A percentile compares a stretch with the other conserved stretches of the same genome.
phyloP scores from a whole-genome alignment of 306 rosid genomes.

The Mimosa bimucronata region DNA sequence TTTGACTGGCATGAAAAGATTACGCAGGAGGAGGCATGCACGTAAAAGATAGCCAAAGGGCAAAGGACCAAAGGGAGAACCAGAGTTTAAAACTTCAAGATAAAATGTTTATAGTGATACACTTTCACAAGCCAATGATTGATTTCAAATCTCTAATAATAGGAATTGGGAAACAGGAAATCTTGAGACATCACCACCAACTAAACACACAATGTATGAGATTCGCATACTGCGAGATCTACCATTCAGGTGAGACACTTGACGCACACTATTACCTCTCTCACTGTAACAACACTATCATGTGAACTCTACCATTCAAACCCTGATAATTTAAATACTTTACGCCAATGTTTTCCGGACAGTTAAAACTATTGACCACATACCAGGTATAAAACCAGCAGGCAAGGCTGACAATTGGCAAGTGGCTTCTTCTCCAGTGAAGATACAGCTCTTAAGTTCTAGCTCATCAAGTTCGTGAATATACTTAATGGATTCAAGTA shows the following conservation, averaged over 20 bases:
- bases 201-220: not conserved
- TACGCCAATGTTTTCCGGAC: conserved; percentile 14
- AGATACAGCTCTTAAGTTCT: conserved; percentile 53
- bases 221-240: not conserved
- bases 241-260: not conserved
- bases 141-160: conserved; percentile 8
- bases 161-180: not conserved
- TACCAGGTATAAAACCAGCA: conserved; percentile 76
- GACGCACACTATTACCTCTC: not conserved
- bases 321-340: not conserved
- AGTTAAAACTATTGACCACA: not conserved
- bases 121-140: conserved; percentile 8
- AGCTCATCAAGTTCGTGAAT: conserved; percentile 61
- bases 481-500: conserved; percentile 64
- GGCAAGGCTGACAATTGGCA: conserved; percentile 76
- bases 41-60: conserved; percentile 12
- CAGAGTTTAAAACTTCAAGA: not conserved
- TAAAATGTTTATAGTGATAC: not conserved
- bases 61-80: not conserved
- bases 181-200: conserved; percentile 5
- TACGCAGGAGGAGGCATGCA: not conserved
- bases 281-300: not conserved
- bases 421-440: conserved; percentile 57
- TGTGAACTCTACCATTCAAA: not conserved
- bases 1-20: conserved; percentile 9